A percentile compares a stretch with the other conserved stretches of the same genome.
phyloP scores from a whole-genome alignment of 1,284 basidiomycete species.

The Fomitopsis pinicola region DNA sequence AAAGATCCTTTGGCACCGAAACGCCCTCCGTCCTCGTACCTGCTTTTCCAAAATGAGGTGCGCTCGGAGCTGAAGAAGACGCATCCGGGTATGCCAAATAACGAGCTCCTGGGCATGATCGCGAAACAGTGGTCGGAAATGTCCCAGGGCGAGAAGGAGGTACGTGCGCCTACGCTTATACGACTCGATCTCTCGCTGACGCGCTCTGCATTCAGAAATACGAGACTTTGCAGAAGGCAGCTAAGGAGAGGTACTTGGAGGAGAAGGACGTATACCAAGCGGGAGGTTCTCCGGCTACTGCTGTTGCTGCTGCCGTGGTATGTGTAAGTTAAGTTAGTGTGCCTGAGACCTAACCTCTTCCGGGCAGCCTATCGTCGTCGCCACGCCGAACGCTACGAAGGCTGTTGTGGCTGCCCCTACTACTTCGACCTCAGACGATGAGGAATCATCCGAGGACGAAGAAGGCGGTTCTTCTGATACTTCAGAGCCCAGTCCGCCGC shows the following conservation, averaged over 20 bases:
- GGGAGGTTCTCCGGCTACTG: conserved; percentile 10
- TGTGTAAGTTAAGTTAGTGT: neutral
- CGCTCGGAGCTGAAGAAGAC: conserved; percentile 67
- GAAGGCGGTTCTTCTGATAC: too few relatives aligned
- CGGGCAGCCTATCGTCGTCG: conserved; percentile 6
- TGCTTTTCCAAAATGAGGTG: conserved; percentile 93
- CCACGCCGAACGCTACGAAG: neutral
- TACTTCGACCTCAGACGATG: conserved; percentile 27
- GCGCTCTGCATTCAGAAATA: conserved; percentile 26
- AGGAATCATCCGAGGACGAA: conserved; percentile 18
- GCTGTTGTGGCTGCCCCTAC: conserved; percentile 15
- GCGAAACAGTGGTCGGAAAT: conserved; percentile 74
- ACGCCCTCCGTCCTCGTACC: conserved; percentile 90
- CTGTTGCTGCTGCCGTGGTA: conserved; percentile 2
- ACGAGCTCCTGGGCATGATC: conserved; percentile 72
- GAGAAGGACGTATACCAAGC: conserved; percentile 30
- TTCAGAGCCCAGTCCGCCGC: conserved; percentile 5
- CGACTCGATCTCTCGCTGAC: neutral
- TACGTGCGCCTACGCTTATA: conserved; percentile 29
- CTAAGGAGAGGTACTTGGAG: conserved; percentile 32
- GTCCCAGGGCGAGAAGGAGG: conserved; percentile 68
- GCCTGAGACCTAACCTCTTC: neutral
- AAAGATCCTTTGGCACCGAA: conserved; percentile 95
- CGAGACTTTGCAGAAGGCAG: conserved; percentile 29
- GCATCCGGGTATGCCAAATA: conserved; percentile 64